Evolutionary conservation across 495 filamentous ascomycete species (phyloP), one percentile per base, ranked within the genome.

Genomic region (Amniculicola lignicola): DNA sequence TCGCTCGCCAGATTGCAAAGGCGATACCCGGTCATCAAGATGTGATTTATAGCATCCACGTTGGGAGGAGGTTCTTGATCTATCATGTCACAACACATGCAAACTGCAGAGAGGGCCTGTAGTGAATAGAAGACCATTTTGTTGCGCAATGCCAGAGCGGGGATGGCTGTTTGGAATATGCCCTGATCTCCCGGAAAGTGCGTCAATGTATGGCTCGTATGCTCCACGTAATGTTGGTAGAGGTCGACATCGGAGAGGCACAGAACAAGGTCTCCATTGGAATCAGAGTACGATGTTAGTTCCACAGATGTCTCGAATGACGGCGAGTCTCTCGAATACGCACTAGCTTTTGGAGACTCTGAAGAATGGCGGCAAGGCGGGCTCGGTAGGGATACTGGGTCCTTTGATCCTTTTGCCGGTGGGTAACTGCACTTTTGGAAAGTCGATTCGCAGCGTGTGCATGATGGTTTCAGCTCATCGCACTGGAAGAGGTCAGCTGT

Each of bases 1-100:
- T 54, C 50, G 39, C 50, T 54, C 19, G 50, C 50, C 38, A 28
- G 16, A 46, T 44, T 54, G 38, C 29, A 54, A 19, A 5, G 50
- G 7, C 50, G 50, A 54, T 54, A 54, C 4, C 50, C 50, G 27
- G 50, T 46, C 50, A 54, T 54, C 50, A 54, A 54, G 10, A 35
- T 23, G 10, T 54, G 16, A 29, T 16, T 54, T 21, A 54, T 23
- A 14, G 39, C 50, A 54, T 29, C 27, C 5, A 46, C 2, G 15
- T 31, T 22, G 9, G 50, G 50, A 16, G 50, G 19, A 54, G 50
- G 37, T 29, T 46, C 9, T 46, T 46, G 27, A 31, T 7, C 22
- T 4, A 54, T 54, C 50, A 54, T 54, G 22, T 54, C 50, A 7
- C 50, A 29, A 14, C 50, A 25, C n/a, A 54, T 3, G 31, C 50